phyloP scores from a whole-genome alignment of 768 basidiomycete species.

The Lyophyllum shimeji region DNA sequence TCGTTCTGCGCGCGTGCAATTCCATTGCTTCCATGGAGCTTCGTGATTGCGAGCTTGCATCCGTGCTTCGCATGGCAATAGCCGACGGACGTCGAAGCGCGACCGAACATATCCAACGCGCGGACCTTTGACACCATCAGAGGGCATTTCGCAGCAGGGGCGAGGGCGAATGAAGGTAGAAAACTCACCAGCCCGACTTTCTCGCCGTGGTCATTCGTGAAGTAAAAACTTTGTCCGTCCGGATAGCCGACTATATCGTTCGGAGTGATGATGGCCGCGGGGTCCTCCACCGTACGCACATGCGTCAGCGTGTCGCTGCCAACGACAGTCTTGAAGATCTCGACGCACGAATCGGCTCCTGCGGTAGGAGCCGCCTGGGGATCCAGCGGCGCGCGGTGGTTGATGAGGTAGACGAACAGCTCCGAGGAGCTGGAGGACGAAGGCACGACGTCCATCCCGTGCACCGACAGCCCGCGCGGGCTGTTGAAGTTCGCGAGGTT shows the following conservation, averaged over 20 bases:
- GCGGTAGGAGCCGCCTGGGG: constrained; percentile 33
- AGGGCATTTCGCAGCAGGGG: background rate
- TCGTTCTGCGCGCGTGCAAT: constrained; percentile 57
- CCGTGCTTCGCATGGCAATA: constrained; percentile 62
- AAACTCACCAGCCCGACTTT: constrained; percentile 55
- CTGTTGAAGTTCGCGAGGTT: constrained; percentile 36
- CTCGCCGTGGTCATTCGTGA: constrained; percentile 64
- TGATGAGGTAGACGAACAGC: constrained; percentile 69
- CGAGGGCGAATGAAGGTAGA: constrained; percentile 4
- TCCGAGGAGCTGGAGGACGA: constrained; percentile 44
- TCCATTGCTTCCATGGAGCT: constrained; percentile 60
- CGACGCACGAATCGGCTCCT: constrained; percentile 73
- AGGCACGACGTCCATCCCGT: constrained; percentile 70
- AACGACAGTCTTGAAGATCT: constrained; percentile 60
- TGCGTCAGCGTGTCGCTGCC: constrained; percentile 47
- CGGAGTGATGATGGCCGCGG: constrained; percentile 58
- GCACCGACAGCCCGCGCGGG: constrained; percentile 48
- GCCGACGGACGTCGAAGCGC: constrained; percentile 47
- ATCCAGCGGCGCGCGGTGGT: constrained; percentile 57
- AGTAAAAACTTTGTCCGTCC: constrained; percentile 64
- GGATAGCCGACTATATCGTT: constrained; percentile 70
- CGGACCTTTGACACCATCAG: constrained; percentile 18
- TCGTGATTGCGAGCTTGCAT: constrained; percentile 57
- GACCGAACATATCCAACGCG: constrained; percentile 22
- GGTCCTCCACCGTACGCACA: constrained; percentile 56